Evolutionary conservation across 805 yeast genomes (phyloP), one percentile per base, ranked within the genome.

Genomic region (Wickerhamomyces strasburgensis): DNA sequence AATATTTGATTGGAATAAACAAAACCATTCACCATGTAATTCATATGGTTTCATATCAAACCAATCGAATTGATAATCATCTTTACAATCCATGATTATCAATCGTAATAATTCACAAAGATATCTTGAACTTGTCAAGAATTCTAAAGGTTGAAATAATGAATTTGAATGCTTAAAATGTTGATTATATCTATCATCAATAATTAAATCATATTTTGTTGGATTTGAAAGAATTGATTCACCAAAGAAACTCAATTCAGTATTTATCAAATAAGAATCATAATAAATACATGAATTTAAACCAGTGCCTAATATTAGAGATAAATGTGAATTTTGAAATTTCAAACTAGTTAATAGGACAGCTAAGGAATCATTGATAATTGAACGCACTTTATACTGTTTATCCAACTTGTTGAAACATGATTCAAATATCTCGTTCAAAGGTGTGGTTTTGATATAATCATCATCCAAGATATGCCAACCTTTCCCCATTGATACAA

Each of bases 291-390:
- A 75, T 25, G 75, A 55, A 47, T 81, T 81, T 36, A 75, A 56
- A 1, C 89, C 89, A 3, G 89, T 81, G 1, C 89, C 88, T 34
- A 80, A 56, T 3, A 81, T 83, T 46, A 81, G 46, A 0, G 84
- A 82, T 31, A 80, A 47, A 38, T 60, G 51, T 3, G 49, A 39
- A 11, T 33, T 27, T 3, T 42, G 37, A 37, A 69, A 66, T 3
- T 60, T 41, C 10, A 50, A 44, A 14, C 56, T 44, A 11, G 56
- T 56, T 14, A 56, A 47, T 8, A 79, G 80, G 0, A 79, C 84
- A 0, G 84, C 80, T n/a, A 78, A 67, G 1, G 84, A 73, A 50
- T 78, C 88, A 54, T 81, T 81, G 21, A 80, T 60, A 27, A 80
- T 67, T 13, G 68, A 57, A 42, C 63, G 56, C 16, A 80, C 66